Percentiles rank a stretch among this genome's conserved stretches.
These are phyloP conservation scores for Scedosporium aurantiacum DNA, from an alignment of 2,329 filamentous ascomycete species.

Conservation along the genomic window DNA sequence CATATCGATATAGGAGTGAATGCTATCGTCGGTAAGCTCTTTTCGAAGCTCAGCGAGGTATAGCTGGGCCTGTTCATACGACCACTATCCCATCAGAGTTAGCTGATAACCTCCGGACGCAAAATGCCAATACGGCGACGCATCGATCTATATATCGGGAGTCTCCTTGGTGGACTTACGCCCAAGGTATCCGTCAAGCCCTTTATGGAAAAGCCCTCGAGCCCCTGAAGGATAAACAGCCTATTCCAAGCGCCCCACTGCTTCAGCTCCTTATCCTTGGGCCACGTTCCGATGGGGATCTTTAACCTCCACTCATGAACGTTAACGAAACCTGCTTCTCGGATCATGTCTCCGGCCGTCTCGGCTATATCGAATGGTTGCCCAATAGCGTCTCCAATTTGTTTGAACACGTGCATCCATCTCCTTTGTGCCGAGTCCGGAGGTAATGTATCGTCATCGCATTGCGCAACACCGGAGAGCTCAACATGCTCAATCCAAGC, in stretches of 20 bases:
- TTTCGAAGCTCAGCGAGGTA: too few species aligned
- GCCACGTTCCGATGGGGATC: not conserved
- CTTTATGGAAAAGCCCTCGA: not conserved
- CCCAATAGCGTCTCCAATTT: not conserved
- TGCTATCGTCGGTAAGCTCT: too few species aligned
- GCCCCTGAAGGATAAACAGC: not conserved
- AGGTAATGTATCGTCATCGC: not conserved
- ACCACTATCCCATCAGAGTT: too few species aligned
- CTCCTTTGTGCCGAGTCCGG: not conserved
- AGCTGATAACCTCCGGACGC: too few species aligned
- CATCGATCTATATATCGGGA: too few species aligned
- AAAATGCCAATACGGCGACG: too few species aligned
- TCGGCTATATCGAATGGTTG: not conserved
- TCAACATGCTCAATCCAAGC: slow-evolving; percentile 19
- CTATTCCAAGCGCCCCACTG: not conserved
- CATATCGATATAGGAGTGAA: too few species aligned
- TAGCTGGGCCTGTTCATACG: too few species aligned
- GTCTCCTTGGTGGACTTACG: slow-evolving; percentile 11
- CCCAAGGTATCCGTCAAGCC: not conserved
- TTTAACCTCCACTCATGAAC: not conserved
- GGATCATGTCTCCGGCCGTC: not conserved
- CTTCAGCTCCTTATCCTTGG: not conserved
- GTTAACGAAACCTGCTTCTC: not conserved
- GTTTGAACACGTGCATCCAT: not conserved
- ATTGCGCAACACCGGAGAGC: not conserved